These are phyloP conservation scores for Penicillium simplicissimum DNA, from an alignment of 495 filamentous ascomycete species.

Conservation along the genomic window DNA sequence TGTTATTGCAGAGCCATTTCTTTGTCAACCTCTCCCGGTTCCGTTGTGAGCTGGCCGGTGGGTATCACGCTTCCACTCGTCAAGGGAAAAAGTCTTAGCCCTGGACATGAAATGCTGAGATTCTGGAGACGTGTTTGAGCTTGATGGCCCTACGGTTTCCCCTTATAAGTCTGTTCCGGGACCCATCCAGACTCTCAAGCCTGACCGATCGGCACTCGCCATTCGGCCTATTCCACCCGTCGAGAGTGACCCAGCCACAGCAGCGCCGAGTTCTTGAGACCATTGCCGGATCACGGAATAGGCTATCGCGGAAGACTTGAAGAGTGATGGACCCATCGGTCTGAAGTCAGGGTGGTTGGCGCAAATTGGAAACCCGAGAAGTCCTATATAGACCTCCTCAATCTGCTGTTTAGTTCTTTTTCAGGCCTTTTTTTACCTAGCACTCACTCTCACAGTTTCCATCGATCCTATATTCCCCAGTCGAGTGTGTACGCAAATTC, in stretches of 20 bases:
- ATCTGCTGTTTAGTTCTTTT: not conserved
- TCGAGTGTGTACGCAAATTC: not conserved
- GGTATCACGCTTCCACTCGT: slow-evolving; percentile 4
- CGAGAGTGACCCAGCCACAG: slow-evolving; percentile 9
- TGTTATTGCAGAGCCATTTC: slow-evolving; percentile 10
- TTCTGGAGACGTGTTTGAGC: not conserved
- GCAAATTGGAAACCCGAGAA: not conserved
- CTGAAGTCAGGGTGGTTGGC: not conserved
- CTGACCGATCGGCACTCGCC: slow-evolving; percentile 18
- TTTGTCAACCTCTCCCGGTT: not conserved
- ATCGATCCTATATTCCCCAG: not conserved
- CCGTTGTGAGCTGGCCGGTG: slow-evolving; percentile 8
- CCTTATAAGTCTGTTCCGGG: not conserved
- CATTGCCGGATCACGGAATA: slow-evolving; percentile 21
- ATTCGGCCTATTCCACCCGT: not conserved
- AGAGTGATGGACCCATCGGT: slow-evolving; percentile 6
- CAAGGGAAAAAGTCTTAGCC: slow-evolving; percentile 15
- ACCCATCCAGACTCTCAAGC: slow-evolving; percentile 3
- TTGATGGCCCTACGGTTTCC: slow-evolving; percentile 10
- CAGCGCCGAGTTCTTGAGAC: slow-evolving; percentile 16
- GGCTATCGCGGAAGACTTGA: slow-evolving; percentile 7
- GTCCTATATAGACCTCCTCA: slow-evolving; percentile 17
- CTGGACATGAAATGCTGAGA: slow-evolving; percentile 3
- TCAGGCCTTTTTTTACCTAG: not conserved
- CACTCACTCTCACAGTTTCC: not conserved